Evolutionary conservation across 345 rosid genomes (phyloP).

Genomic region (Melaleuca alternifolia): DNA sequence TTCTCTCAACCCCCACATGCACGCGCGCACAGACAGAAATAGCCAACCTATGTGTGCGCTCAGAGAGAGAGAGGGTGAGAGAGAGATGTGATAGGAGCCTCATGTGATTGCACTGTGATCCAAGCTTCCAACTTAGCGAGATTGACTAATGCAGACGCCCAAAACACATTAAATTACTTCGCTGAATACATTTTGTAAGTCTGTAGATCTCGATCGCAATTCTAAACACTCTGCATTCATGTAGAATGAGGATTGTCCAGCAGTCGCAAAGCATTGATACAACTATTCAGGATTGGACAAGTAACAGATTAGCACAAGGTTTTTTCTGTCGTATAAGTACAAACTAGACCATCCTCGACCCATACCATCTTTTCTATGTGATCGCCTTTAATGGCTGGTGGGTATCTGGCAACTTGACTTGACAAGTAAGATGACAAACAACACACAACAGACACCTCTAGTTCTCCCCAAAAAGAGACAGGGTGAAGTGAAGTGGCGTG

Average conservation of each 20-base stretch:
- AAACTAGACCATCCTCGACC: not conserved
- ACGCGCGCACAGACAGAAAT: too few relatives aligned
- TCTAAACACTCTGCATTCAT: not conserved
- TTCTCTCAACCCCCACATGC: too few relatives aligned
- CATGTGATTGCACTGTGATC: not conserved
- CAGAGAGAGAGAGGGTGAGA: not conserved
- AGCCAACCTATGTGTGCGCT: too few relatives aligned
- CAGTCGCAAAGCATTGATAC: not conserved
- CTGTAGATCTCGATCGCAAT: not conserved
- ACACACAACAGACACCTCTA: constrained; percentile 8
- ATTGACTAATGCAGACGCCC: not conserved
- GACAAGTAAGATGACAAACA: not conserved
- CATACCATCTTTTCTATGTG: not conserved
- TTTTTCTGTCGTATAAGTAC: not conserved
- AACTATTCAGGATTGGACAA: not conserved
- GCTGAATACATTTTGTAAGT: not conserved
- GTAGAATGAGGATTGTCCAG: not conserved
- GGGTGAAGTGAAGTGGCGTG: constrained; percentile 5
- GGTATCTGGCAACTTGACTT: not conserved
- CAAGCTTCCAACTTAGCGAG: not conserved
- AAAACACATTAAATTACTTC: not conserved
- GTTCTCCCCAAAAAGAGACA: constrained; percentile 13
- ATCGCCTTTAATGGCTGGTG: not conserved
- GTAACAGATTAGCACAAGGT: not conserved
- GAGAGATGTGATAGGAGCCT: not conserved